These are phyloP conservation scores for Apiotrichum siamense DNA, from an alignment of 1,284 basidiomycete genomes.

Conservation along the genomic window DNA sequence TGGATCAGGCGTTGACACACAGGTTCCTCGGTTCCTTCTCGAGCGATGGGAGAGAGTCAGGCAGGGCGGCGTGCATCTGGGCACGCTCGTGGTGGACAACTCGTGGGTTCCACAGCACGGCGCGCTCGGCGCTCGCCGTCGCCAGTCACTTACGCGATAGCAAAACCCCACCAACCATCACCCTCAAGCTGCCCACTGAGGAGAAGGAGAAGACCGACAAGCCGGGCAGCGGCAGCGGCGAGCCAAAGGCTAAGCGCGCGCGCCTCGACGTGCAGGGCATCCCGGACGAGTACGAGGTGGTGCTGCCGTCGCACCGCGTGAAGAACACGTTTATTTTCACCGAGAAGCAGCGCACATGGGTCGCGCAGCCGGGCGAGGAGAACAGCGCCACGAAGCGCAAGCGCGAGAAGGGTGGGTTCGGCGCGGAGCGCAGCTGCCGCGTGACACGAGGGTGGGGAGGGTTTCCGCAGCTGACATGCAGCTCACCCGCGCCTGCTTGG, in stretches of 20 bases:
- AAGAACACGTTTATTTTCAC: constrained; percentile 41
- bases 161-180: constrained; percentile 8
- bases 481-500: constrained; percentile 34
- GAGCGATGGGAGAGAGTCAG: constrained; percentile 50
- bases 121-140: no score
- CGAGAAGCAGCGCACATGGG: constrained; percentile 28
- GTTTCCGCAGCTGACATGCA: constrained; percentile 11
- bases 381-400: constrained; percentile 21
- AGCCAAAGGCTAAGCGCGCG: constrained; percentile 10
- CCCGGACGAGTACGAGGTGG: constrained; percentile 38
- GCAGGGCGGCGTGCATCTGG: constrained; percentile 49
- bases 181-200: constrained; percentile 16
- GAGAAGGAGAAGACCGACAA: constrained; percentile 7
- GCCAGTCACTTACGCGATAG: no score
- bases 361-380: constrained; percentile 11
- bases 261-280: constrained; percentile 25
- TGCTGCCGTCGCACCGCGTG: constrained; percentile 29
- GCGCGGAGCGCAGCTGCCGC: no score
- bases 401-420: constrained; percentile 35
- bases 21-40: constrained; percentile 52
- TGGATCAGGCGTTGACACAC: background rate
- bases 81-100: constrained; percentile 51
- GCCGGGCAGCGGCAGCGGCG: background rate
- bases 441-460: no score
- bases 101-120: no score